Conservation (phyloP, 192 early-diverging fungal genomes). For the Diversispora eburnea region DNA sequence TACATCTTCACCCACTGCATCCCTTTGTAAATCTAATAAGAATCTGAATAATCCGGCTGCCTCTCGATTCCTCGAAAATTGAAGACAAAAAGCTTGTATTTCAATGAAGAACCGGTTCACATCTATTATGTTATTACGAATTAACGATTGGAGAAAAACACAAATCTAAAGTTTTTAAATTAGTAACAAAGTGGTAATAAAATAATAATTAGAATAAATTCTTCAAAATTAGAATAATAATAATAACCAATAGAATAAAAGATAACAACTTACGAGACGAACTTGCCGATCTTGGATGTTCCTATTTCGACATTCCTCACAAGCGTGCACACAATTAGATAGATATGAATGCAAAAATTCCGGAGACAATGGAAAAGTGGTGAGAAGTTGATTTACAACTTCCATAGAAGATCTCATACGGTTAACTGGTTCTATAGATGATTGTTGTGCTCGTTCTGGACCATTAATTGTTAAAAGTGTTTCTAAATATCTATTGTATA, state of each 20-base stretch:
- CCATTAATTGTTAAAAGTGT: conserved; percentile 5
- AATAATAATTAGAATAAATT: background rate
- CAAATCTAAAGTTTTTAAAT: conserved; percentile 26
- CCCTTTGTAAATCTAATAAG: conserved; percentile 1
- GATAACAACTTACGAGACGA: conserved; percentile 28
- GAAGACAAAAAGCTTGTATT: conserved; percentile 34
- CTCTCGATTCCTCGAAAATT: conserved; percentile 31
- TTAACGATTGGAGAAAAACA: conserved; percentile 32
- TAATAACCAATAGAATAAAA: background rate
- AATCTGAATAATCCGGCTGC: conserved; percentile 27
- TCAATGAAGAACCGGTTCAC: conserved; percentile 29
- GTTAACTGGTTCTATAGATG: conserved; percentile 12
- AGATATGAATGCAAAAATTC: conserved; percentile 33
- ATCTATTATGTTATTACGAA: conserved; percentile 31
- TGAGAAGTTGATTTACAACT: conserved; percentile 27
- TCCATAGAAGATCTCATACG: conserved; percentile 31
- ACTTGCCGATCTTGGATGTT: conserved; percentile 33
- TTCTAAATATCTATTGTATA: conserved; percentile 15
- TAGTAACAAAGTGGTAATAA: background rate
- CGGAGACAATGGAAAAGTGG: conserved; percentile 4
- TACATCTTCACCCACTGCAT: background rate
- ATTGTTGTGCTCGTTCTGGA: conserved; percentile 1
- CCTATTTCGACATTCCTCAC: conserved; percentile 28
- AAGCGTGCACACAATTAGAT: conserved; percentile 33
- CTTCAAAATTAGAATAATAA: too few relatives aligned